Percentiles rank a stretch among this genome's conserved stretches.
Evolutionary conservation across 176 grass and related monocot species (phyloP).

Genomic region (Phyllostachys edulis): DNA sequence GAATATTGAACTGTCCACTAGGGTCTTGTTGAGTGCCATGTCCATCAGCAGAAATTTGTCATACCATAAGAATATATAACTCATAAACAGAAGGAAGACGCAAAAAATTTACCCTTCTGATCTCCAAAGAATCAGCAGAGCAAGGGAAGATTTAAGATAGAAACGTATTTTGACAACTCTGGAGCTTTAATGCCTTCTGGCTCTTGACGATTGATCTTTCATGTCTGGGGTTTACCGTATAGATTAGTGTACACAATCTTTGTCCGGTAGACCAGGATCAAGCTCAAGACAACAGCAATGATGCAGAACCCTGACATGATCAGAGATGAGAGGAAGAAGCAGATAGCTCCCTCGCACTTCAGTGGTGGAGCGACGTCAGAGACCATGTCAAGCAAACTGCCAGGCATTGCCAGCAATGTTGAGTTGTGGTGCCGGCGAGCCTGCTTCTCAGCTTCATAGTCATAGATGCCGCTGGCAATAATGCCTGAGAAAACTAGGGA

Average conservation of each 20-base stretch:
- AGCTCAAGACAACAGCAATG: constrained; percentile 58
- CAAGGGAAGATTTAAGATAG: neutral
- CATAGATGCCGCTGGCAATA: constrained; percentile 88
- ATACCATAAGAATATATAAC: neutral
- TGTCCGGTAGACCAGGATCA: constrained; percentile 67
- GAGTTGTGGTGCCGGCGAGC: constrained; percentile 44
- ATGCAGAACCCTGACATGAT: constrained; percentile 88
- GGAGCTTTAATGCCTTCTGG: neutral
- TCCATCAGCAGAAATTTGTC: neutral
- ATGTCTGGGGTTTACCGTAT: constrained; percentile 44
- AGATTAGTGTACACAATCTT: constrained; percentile 71
- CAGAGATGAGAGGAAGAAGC: constrained; percentile 83
- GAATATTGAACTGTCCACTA: neutral
- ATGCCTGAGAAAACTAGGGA: constrained; percentile 90
- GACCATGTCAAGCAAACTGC: constrained; percentile 29
- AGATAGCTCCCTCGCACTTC: constrained; percentile 72
- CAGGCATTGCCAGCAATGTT: constrained; percentile 24
- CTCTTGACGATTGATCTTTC: neutral
- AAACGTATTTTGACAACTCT: neutral
- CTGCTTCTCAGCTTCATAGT: constrained; percentile 77
- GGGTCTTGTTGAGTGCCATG: neutral
- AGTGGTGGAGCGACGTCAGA: constrained; percentile 28
- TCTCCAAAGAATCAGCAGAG: neutral
- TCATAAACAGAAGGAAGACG: constrained; percentile 1
- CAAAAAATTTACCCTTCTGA: constrained; percentile 15